Evolutionary conservation across 2,329 filamentous ascomycete genomes (phyloP).

Genomic region (Diaporthe vaccinii): DNA sequence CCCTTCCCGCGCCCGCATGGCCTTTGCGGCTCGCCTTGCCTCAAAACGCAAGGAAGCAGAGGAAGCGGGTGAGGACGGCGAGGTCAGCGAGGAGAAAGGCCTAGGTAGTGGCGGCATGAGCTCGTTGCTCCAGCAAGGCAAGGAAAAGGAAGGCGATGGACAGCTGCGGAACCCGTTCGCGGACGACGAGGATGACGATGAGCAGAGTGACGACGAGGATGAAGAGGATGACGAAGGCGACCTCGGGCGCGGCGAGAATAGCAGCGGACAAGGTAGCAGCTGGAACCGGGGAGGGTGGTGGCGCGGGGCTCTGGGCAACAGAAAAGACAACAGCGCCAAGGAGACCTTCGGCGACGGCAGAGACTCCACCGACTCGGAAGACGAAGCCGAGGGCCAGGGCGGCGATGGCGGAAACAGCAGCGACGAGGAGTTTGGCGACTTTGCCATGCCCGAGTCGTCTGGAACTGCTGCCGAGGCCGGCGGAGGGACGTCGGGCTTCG

Average conservation of each 20-base stretch:
- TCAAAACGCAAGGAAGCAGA: constrained; percentile 71
- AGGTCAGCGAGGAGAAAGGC: constrained; percentile 48
- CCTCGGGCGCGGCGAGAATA: constrained; percentile 50
- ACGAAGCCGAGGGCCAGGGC: constrained; percentile 60
- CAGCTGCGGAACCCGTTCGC: constrained; percentile 66
- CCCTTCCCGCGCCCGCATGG: constrained; percentile 86
- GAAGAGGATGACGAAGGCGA: constrained; percentile 58
- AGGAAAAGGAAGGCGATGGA: constrained; percentile 41
- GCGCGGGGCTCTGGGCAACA: constrained; percentile 49
- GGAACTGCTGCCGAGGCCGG: constrained; percentile 27
- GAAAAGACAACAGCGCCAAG: constrained; percentile 44
- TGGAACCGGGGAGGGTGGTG: constrained; percentile 55
- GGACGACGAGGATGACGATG: constrained; percentile 66
- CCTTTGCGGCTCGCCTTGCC: constrained; percentile 89
- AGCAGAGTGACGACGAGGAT: constrained; percentile 66
- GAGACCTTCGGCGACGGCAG: constrained; percentile 54
- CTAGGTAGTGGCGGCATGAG: constrained; percentile 34
- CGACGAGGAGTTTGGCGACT: constrained; percentile 77
- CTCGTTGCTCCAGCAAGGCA: constrained; percentile 35
- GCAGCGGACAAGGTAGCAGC: constrained; percentile 46
- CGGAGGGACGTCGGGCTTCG: constrained; percentile 39
- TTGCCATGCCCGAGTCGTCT: constrained; percentile 72
- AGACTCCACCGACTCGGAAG: constrained; percentile 50
- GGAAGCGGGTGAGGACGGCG: constrained; percentile 56
- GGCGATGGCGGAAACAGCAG: constrained; percentile 64